A percentile compares a stretch with the other conserved stretches of the same genome.
phyloP scores from a whole-genome alignment of 2,329 filamentous ascomycete genomes.

The Aspergillus clavatus region DNA sequence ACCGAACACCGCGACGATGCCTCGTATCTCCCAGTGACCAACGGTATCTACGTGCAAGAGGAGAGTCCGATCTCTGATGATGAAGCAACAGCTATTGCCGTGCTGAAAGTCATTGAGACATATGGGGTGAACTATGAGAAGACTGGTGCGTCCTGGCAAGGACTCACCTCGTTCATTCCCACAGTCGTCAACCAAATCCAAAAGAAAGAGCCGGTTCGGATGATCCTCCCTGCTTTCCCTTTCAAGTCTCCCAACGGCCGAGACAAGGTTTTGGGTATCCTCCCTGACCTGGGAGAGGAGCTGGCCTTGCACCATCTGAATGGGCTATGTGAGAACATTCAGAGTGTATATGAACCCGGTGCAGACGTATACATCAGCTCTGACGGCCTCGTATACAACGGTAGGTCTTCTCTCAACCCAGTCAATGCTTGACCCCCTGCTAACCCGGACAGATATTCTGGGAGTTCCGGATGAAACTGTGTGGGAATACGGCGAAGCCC shows the following conservation, averaged over 20 bases:
- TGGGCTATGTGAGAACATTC: slow-evolving; percentile 37
- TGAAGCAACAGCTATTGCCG: slow-evolving; percentile 12
- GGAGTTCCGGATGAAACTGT: slow-evolving; percentile 40
- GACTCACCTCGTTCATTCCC: slow-evolving; percentile 22
- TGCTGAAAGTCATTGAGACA: slow-evolving; percentile 22
- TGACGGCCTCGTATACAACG: slow-evolving; percentile 42
- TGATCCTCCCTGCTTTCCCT: slow-evolving; percentile 29
- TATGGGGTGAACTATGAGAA: slow-evolving; percentile 26
- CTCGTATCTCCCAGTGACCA: background rate
- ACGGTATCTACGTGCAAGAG: background rate
- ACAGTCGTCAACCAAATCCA: slow-evolving; percentile 17
- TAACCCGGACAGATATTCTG: slow-evolving; percentile 30
- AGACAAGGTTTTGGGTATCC: slow-evolving; percentile 31
- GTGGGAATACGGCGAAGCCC: slow-evolving; percentile 38
- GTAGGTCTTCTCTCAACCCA: slow-evolving; percentile 13
- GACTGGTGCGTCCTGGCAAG: slow-evolving; percentile 21
- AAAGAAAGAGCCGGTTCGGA: slow-evolving; percentile 22
- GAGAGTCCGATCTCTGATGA: background rate
- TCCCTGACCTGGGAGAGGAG: slow-evolving; percentile 44
- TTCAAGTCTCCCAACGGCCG: slow-evolving; percentile 27
- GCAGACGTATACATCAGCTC: slow-evolving; percentile 41
- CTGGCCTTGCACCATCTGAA: slow-evolving; percentile 40
- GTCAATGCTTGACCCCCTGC: background rate
- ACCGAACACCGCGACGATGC: background rate
- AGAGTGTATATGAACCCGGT: slow-evolving; percentile 36